Evolutionary conservation across 1,139 yeast species (phyloP).

Genomic region (Sugiyamaella grinbergsii): DNA sequence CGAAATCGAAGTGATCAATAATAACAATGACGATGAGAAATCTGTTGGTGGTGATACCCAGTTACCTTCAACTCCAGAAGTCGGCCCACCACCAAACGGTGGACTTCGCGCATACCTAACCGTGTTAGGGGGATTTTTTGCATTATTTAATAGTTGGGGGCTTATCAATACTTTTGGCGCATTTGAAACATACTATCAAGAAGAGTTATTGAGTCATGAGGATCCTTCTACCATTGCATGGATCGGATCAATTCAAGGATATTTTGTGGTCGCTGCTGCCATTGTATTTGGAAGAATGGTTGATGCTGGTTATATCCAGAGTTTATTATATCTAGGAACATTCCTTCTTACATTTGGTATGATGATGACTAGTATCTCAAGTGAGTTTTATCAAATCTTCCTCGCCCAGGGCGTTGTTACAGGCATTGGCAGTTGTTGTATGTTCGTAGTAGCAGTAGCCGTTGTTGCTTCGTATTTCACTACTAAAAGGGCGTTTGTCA

Average conservation of each 20-base stretch:
- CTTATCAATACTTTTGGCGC: conserved; percentile 62
- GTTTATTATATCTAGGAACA: conserved; percentile 49
- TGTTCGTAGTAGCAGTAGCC: conserved; percentile 46
- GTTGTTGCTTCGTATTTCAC: conserved; percentile 53
- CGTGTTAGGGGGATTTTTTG: conserved; percentile 47
- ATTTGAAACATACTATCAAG: conserved; percentile 58
- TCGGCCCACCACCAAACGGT: conserved; percentile 37
- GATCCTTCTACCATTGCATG: conserved; percentile 38
- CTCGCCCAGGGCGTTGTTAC: conserved; percentile 57
- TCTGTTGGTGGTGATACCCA: neutral
- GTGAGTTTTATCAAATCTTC: conserved; percentile 55
- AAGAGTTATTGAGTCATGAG: conserved; percentile 48
- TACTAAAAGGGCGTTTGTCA: conserved; percentile 55
- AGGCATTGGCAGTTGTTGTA: conserved; percentile 51
- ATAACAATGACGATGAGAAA: conserved; percentile 8
- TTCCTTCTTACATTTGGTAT: conserved; percentile 47
- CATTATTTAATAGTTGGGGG: conserved; percentile 58
- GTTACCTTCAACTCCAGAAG: conserved; percentile 1
- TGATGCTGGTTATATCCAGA: conserved; percentile 44
- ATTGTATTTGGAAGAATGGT: conserved; percentile 44
- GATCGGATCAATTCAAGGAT: conserved; percentile 38
- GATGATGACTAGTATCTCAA: conserved; percentile 55
- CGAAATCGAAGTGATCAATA: conserved; percentile 10
- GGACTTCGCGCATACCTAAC: conserved; percentile 41
- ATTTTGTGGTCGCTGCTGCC: conserved; percentile 55